Base-by-base conservation (phyloP, 306 rosid species). In the Quercus agrifolia region DNA sequence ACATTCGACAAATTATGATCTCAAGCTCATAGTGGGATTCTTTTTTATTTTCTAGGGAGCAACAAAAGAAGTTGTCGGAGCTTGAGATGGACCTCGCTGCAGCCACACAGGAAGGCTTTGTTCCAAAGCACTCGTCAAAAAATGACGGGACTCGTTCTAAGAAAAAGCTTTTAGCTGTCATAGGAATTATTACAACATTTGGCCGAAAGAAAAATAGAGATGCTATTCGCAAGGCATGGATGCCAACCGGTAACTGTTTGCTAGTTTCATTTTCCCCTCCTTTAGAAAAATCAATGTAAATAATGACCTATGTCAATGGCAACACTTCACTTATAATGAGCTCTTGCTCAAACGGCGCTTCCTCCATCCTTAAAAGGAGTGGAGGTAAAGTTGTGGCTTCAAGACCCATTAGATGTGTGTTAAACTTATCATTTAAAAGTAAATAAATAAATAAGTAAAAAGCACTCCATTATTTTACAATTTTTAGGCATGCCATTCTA, bases 161-260 rank as follows among this genome's bases (percentile, higher is more conserved):
- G 77, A 92, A 88, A 86, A 86, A 80, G 82, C 55, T 71, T 73
- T 76, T 91, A 78, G 80, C 87, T 35, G 91, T 88, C 52, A 79
- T 86, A 62, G 96, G 96, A 78, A 83, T 89, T 66, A 85, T 89
- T 64, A 91, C 96, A 13, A 89, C 91, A 56, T 91, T 88, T 85
- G 87, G 91, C 14, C 83, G 87, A 75, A 83, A 75, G 81, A 91
- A 81, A 76, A 89, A 89, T 83, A 87, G 96, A 78, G 91, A 89
- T 71, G 92, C 96, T 57, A 88, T 91, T 70, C 91, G 96, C 21
- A 89, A 85, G 88, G 92, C 92, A 23, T 91, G 96, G 96, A 85
- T 89, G 93, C 93, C 91, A 52, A 82, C 87, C 49, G 96, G 96
- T 91, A 78, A 55, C 52, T 35, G 19, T 74, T 76, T 80, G n/a